Percentiles rank a stretch among this genome's conserved stretches.
Conservation (phyloP, 305 asterid species). For the Rubia tinctorum region DNA sequence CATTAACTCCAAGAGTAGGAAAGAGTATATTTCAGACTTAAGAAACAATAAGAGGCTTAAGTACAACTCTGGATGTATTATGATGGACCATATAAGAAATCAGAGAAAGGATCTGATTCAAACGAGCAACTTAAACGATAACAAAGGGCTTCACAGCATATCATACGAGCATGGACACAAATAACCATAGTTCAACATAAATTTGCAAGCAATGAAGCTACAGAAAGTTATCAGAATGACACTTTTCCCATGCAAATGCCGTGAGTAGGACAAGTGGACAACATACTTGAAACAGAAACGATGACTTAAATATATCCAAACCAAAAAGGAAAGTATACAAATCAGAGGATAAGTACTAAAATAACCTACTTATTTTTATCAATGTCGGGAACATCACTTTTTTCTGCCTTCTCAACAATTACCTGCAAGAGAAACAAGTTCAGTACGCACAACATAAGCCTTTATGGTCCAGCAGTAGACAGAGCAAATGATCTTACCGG, state of each 20-base stretch:
- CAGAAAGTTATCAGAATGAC: too few species aligned
- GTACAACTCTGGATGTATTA: not conserved
- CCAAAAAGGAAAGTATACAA: not conserved
- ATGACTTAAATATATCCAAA: not conserved
- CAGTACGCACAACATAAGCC: not conserved
- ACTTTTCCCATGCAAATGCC: not conserved
- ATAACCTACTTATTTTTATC: conserved; percentile 70
- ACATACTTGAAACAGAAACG: not conserved
- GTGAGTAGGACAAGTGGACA: too few species aligned
- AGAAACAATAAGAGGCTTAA: not conserved
- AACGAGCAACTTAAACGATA: not conserved
- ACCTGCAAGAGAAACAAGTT: conserved; percentile 39
- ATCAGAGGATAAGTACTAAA: conserved; percentile 1
- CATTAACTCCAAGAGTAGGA: not conserved
- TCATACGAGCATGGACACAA: not conserved
- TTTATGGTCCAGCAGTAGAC: not conserved
- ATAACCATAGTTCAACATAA: not conserved
- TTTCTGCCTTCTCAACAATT: conserved; percentile 84
- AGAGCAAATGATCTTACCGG: conserved; percentile 45
- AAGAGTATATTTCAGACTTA: not conserved
- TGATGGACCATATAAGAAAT: not conserved
- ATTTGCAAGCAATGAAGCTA: not conserved
- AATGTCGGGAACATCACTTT: conserved; percentile 74
- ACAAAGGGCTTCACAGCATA: not conserved
- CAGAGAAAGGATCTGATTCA: not conserved